Evolutionary conservation across 78 protist genomes (phyloP).

Genomic region (slime mould (Dictyostelium discoideum)): DNA sequence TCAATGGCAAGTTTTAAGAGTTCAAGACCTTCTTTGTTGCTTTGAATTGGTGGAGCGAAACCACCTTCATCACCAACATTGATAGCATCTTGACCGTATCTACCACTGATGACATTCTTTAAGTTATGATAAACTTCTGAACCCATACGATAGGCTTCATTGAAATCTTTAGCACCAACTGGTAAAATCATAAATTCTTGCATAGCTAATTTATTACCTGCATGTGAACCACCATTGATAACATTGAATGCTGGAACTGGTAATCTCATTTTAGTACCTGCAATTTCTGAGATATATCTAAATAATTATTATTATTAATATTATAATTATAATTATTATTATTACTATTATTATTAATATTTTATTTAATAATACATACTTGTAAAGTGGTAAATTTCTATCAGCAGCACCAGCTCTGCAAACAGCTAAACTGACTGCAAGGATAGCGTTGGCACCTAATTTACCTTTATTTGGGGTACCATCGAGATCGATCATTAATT

Average conservation of each 20-base stretch:
- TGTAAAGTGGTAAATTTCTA: slow-evolving; percentile 94
- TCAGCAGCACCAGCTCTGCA: slow-evolving; percentile 98
- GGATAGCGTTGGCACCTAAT: slow-evolving; percentile 99
- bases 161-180: slow-evolving; percentile 93
- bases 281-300: slow-evolving; percentile 78
- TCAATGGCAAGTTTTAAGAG: slow-evolving; percentile 96
- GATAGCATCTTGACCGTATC: slow-evolving; percentile 91
- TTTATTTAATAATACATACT: slow-evolving; percentile 16
- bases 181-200: slow-evolving; percentile 99
- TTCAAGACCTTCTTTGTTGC: slow-evolving; percentile 96
- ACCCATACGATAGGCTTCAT: slow-evolving; percentile 97
- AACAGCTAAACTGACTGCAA: slow-evolving; percentile 98
- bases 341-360: not conserved
- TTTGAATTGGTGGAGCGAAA: slow-evolving; percentile 97
- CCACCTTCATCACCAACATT: slow-evolving; percentile 99
- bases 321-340: not conserved
- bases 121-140: slow-evolving; percentile 98
- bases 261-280: slow-evolving; percentile 79
- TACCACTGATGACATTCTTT: slow-evolving; percentile 89
- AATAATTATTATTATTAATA: not conserved
- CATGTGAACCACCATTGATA: slow-evolving; percentile 99
- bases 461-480: slow-evolving; percentile 96
- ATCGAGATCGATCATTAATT: slow-evolving; percentile 92
- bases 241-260: slow-evolving; percentile 99
- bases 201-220: slow-evolving; percentile 97